Percentiles rank a stretch among this genome's conserved stretches.
Evolutionary conservation across 106 monocot species (phyloP).

Genomic region (Agapanthus africanus): DNA sequence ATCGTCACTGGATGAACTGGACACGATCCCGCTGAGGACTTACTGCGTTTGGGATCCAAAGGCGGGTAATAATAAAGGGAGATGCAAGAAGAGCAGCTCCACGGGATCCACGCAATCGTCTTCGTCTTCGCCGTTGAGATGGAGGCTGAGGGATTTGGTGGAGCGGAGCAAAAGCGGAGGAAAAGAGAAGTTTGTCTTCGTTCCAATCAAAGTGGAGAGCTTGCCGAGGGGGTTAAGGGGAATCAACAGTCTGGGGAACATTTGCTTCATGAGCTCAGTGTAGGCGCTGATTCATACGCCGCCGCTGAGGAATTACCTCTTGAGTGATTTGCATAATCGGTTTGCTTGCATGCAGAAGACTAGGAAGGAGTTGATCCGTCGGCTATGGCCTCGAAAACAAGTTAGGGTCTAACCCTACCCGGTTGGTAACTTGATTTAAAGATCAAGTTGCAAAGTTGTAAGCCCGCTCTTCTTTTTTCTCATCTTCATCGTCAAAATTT

Average conservation of each 20-base stretch:
- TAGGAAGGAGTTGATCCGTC: slow-evolving; percentile 37
- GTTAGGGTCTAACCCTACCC: too few relatives aligned
- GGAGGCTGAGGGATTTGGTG: slow-evolving; percentile 30
- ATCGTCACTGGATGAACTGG: slow-evolving; percentile 13
- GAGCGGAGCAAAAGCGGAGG: slow-evolving; percentile 32
- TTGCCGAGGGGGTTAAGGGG: slow-evolving; percentile 63
- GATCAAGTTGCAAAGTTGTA: too few relatives aligned
- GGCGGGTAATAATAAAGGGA: background rate
- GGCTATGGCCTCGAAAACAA: too few relatives aligned
- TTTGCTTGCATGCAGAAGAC: slow-evolving; percentile 47
- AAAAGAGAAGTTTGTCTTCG: slow-evolving; percentile 21
- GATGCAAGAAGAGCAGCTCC: slow-evolving; percentile 35
- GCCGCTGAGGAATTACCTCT: slow-evolving; percentile 68
- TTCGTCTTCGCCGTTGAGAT: slow-evolving; percentile 17
- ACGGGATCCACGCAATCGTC: slow-evolving; percentile 25
- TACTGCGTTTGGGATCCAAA: slow-evolving; percentile 64
- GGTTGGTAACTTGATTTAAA: too few relatives aligned
- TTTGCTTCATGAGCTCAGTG: slow-evolving; percentile 97
- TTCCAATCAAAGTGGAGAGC: background rate
- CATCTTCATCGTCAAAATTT: too few relatives aligned
- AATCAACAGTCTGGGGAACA: slow-evolving; percentile 88
- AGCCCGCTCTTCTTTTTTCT: too few relatives aligned
- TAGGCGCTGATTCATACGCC: slow-evolving; percentile 78
- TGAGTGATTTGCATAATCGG: slow-evolving; percentile 75
- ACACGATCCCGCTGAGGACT: slow-evolving; percentile 25